phyloP scores from a whole-genome alignment of 2,329 filamentous ascomycete genomes.

The Colletotrichum sp. region DNA sequence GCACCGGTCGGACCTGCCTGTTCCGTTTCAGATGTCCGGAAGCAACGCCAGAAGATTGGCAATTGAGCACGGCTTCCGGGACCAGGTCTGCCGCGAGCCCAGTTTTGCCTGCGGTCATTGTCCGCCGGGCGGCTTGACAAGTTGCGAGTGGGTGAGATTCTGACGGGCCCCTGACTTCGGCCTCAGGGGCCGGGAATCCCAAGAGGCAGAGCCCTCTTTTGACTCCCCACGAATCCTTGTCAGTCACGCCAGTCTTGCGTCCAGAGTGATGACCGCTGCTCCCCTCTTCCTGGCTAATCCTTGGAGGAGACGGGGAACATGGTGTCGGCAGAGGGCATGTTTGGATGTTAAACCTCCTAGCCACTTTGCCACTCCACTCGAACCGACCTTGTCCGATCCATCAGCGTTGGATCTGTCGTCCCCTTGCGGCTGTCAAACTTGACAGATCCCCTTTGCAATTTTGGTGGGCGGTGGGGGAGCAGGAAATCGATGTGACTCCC shows the following conservation, averaged over 20 bases:
- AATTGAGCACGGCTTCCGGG: constrained; percentile 15
- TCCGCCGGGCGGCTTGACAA: constrained; percentile 1
- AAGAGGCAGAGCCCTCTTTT: neutral
- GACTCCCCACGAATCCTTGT: neutral
- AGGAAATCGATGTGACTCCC: neutral
- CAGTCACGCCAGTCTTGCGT: constrained; percentile 20
- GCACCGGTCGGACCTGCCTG: constrained; percentile 15
- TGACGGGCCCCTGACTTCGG: neutral
- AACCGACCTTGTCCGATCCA: constrained; percentile 18
- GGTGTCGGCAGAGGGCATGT: constrained; percentile 15
- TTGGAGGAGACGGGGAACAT: constrained; percentile 5
- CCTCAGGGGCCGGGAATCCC: constrained; percentile 5
- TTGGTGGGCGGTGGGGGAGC: neutral
- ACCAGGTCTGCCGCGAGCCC: neutral
- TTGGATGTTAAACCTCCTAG: constrained; percentile 18
- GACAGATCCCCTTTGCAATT: constrained; percentile 21
- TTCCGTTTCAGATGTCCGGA: constrained; percentile 20
- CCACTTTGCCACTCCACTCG: constrained; percentile 16
- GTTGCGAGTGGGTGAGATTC: constrained; percentile 6
- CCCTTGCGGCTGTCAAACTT: constrained; percentile 22
- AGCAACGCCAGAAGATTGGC: constrained; percentile 15
- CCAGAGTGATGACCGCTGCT: constrained; percentile 5
- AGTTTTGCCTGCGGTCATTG: constrained; percentile 8
- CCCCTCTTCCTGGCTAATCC: constrained; percentile 10
- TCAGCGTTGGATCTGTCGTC: constrained; percentile 20